phyloP scores from a whole-genome alignment of 2,329 filamentous ascomycete genomes.

The Nemania diffusa region DNA sequence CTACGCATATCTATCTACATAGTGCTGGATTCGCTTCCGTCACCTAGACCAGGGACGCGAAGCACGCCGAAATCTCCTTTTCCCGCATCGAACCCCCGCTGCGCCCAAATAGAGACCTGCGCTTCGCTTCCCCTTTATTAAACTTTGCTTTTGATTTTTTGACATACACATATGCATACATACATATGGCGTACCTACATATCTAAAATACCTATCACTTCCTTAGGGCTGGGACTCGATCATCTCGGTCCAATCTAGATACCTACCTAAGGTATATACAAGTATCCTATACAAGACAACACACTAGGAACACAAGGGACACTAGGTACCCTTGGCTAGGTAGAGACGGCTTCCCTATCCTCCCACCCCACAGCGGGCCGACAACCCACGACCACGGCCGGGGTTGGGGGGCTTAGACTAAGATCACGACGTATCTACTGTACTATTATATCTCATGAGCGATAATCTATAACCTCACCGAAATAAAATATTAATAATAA shows the following conservation, averaged over 20 bases:
- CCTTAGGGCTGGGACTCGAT: conserved; percentile 16
- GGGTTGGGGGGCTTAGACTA: conserved; percentile 15
- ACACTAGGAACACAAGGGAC: background rate
- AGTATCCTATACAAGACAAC: too few species aligned
- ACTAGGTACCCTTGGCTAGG: too few species aligned
- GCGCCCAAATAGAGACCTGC: conserved; percentile 19
- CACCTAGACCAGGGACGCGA: background rate
- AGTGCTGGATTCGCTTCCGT: conserved; percentile 8
- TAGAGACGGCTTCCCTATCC: background rate
- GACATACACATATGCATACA: background rate
- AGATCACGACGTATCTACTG: conserved; percentile 9
- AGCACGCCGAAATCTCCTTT: background rate
- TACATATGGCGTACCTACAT: conserved; percentile 9
- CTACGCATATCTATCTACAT: too few species aligned
- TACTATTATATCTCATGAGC: background rate
- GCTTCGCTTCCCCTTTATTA: conserved; percentile 6
- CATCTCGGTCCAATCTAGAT: conserved; percentile 7
- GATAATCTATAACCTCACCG: too few species aligned
- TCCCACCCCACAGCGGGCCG: conserved; percentile 36
- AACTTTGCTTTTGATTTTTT: conserved; percentile 4
- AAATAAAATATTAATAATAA: background rate
- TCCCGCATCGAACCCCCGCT: conserved; percentile 6
- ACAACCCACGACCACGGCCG: conserved; percentile 27
- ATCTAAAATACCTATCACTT: background rate
- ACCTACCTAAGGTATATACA: too few species aligned